phyloP scores from a whole-genome alignment of 495 filamentous ascomycete species.

The Choiromyces venosus region DNA sequence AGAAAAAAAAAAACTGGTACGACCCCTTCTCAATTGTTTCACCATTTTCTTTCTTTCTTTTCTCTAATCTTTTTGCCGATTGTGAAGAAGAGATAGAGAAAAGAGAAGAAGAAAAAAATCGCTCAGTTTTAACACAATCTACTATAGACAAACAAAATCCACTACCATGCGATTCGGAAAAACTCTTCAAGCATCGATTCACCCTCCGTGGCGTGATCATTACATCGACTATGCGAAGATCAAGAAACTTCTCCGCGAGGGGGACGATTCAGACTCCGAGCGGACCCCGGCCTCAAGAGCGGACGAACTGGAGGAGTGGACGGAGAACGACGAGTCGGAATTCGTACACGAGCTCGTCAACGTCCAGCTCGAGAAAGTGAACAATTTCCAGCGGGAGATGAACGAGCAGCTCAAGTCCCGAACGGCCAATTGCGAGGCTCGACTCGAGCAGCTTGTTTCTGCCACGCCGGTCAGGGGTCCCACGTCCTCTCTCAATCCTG shows the following conservation, averaged over 20 bases:
- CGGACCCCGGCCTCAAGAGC: slow-evolving; percentile 18
- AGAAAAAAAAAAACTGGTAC: neutral
- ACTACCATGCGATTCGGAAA: slow-evolving; percentile 82
- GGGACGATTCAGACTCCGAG: slow-evolving; percentile 49
- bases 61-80: neutral
- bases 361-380: slow-evolving; percentile 90
- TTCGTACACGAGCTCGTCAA: slow-evolving; percentile 96
- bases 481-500: neutral
- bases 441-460: slow-evolving; percentile 48
- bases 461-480: slow-evolving; percentile 15
- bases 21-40: neutral
- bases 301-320: slow-evolving; percentile 62
- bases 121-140: neutral
- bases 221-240: slow-evolving; percentile 95
- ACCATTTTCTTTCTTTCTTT: neutral
- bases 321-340: slow-evolving; percentile 84
- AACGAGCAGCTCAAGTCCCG: slow-evolving; percentile 60
- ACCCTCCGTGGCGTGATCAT: slow-evolving; percentile 82
- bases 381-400: slow-evolving; percentile 75
- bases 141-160: neutral
- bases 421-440: slow-evolving; percentile 48
- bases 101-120: neutral
- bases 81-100: neutral
- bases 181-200: slow-evolving; percentile 70
- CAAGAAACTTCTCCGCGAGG: slow-evolving; percentile 79